Evolutionary conservation across 805 yeast genomes (phyloP), one percentile per base, ranked within the genome.

Genomic region (Candida fluviatilis): DNA sequence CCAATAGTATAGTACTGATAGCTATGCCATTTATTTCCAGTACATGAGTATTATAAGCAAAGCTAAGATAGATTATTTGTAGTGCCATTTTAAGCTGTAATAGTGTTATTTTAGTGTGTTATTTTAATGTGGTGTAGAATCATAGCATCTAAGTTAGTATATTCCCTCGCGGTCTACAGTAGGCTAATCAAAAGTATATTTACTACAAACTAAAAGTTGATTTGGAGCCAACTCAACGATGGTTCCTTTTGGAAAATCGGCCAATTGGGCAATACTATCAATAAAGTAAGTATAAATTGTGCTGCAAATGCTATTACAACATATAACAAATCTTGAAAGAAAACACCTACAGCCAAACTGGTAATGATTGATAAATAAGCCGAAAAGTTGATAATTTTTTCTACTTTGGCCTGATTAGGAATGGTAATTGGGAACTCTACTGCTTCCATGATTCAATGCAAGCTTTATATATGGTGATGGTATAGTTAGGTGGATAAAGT

Each of bases 391-490:
- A 41, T 36, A 4, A 44, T 14, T 3, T 11, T n/a, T 16, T 38
- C 43, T 4, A 40, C 45, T 24, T 18, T 24, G 12, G 26, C 29
- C 30, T 44, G 48, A 33, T 44, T 44, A 12, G 45, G 48, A 4
- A 44, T 44, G 4, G 45, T 44, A 17, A 44, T 33, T 24, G 48
- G 48, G 26, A 44, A 44, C 29, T 44, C 48, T 3, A 36, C n/a
- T 4, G 12, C 33, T 5, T 36, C 31, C 32, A 36, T 26, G 7
- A 6, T 26, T 6, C 24, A 21, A n/a, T n/a, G n/a, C n/a, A n/a
- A n/a, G n/a, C n/a, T n/a, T n/a, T n/a, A n/a, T n/a, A n/a, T n/a
- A n/a, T n/a, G n/a, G n/a, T n/a, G n/a, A n/a, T n/a, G n/a, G n/a
- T n/a, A n/a, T n/a, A n/a, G n/a, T n/a, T n/a, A n/a, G n/a, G n/a